Base-by-base conservation (phyloP, 306 rosid species). In the Trifolium subterraneum region DNA sequence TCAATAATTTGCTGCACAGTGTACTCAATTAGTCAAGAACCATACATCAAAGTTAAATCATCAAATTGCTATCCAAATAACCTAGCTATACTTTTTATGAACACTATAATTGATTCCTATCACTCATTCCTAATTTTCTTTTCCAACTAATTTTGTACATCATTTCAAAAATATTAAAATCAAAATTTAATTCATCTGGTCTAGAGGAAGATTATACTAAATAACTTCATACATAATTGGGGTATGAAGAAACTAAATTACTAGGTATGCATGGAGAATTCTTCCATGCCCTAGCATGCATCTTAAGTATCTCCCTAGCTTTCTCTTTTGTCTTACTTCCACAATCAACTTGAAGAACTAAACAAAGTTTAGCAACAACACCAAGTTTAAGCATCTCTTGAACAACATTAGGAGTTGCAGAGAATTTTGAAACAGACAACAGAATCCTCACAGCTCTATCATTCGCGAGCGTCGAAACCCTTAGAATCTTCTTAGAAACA, bases 311-410 rank as follows among this genome's bases (percentile, higher is more conserved):
- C 87, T 89, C 96, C n/a, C 74, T 80, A 1, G 96, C 91, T 44
- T 80, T 91, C 16, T 91, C 98, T 71, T 86, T 91, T 1, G 88
- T 83, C 87, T 89, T 93, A 60, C 68, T 73, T 29, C 97, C 98
- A 65, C 88, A 75, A 2, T 91, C 98, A n/a, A 89, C 88, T 63
- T 93, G 96, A 78, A 91, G 88, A 29, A 84, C 78, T 81, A 93
- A 74, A 64, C 98, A 91, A 0, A 93, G 83, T 72, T 91, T 93
- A 0, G 94, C 92, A 63, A 82, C 98, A 33, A 93, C 92, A 13
- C 98, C 98, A 2, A 89, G 63, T 36, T 78, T 84, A 84, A 88
- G 12, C 98, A 93, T 89, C 50, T 93, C 98, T 31, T 77, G 89
- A 79, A 91, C 51, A 31, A 93, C 89, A 18, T 45, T 70, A 1